Base-by-base conservation (phyloP, 345 rosid genomes). In the Mallotus nudiflorus region DNA sequence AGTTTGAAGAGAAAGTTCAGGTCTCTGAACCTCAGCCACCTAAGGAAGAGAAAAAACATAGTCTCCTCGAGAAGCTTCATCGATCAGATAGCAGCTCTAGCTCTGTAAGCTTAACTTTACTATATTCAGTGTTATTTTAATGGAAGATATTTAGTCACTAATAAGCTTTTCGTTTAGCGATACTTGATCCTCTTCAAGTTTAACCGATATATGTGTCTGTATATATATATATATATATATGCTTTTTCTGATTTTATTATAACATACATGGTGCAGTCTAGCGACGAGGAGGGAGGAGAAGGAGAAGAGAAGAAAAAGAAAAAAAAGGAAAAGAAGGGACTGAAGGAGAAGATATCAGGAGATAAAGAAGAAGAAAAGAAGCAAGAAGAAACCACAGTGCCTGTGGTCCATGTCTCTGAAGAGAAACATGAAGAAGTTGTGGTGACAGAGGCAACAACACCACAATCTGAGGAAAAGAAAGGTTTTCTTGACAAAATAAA, bases 201-300 rank as follows among this genome's bases (percentile, higher is more conserved):
- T n/a, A n/a, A n/a, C n/a, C n/a, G n/a, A n/a, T n/a, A n/a, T n/a
- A n/a, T n/a, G n/a, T n/a, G n/a, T n/a, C n/a, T n/a, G n/a, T n/a
- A n/a, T n/a, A n/a, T n/a, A n/a, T n/a, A n/a, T n/a, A n/a, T n/a
- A n/a, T n/a, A n/a, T n/a, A n/a, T n/a, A n/a, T n/a, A n/a, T n/a
- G n/a, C n/a, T n/a, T 35, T 12, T 16, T 40, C 40, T 40, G 24
- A 37, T 50, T 1, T 51, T 3, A 24, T 20, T n/a, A 22, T 33
- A 6, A 33, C 45, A 19, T 15, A 20, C 6, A 20, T 59, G 31
- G 20, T 61, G 66, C 85, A 90, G 99, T 92, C 97, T 0, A 86
- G 94, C 37, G 96, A 89, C 19, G 97, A 92, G 75, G 98, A 88
- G 77, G 97, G 78, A 31, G 90, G 70, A 12, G 91, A 86, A 51